These are phyloP conservation scores for Lablab purpureus DNA, from an alignment of 306 rosid genomes.

Conservation along the genomic window DNA sequence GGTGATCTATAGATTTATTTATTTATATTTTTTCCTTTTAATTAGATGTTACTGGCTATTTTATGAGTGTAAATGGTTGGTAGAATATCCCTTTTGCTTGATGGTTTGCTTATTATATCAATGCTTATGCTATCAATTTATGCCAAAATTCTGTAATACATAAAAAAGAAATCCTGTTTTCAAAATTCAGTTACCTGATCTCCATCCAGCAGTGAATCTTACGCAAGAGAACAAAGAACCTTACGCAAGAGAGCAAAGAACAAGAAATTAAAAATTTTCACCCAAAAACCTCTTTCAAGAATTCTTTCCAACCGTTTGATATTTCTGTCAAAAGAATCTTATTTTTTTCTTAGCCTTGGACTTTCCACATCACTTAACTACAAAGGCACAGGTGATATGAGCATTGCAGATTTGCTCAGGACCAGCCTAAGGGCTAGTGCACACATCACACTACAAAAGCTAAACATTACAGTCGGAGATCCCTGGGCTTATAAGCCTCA, in stretches of 20 bases:
- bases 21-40: not conserved
- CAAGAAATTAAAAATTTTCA: not conserved
- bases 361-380: not conserved
- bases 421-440: not conserved
- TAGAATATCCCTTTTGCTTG: constrained; percentile 9
- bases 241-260: constrained; percentile 2
- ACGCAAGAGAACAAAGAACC: not conserved
- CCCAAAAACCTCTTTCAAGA: not conserved
- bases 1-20: not conserved
- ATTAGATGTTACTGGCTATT: not conserved
- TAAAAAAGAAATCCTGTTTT: not conserved
- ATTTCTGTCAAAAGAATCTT: not conserved
- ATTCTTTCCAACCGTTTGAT: not conserved
- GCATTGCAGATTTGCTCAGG: not conserved
- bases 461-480: not conserved
- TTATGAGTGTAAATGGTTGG: not conserved
- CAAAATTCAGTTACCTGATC: constrained; percentile 10
- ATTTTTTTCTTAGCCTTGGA: not conserved
- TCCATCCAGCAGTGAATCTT: not conserved
- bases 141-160: not conserved
- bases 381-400: not conserved
- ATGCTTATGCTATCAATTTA: constrained; percentile 1
- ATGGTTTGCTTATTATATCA: not conserved
- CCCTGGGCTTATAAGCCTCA: not conserved
- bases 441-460: not conserved